Evolutionary conservation across 768 basidiomycete genomes (phyloP), one percentile per base, ranked within the genome.

Genomic region (Amylocystis lapponica): DNA sequence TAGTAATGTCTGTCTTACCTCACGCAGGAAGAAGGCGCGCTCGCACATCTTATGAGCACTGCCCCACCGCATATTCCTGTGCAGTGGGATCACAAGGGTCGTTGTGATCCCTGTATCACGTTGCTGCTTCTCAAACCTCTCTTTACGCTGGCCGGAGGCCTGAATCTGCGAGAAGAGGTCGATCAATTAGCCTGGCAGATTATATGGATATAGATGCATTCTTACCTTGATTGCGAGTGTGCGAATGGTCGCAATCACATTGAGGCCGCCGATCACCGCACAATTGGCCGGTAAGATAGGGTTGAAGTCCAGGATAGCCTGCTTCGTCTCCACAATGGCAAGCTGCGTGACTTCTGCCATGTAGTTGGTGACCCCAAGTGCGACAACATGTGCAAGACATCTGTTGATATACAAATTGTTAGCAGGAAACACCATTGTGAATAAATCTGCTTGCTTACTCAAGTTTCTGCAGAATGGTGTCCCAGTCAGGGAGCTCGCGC

Each of bases 291-390:
- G 10, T 3, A 49, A 25, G 0, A 17, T 21, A 0, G 64, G 65
- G 23, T 68, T 56, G 41, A 59, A 66, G 14, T 64, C 61, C 65
- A 62, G 67, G 13, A 68, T 67, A 0, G 63, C 61, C 0, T 43
- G 53, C 11, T 52, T 39, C 1, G 48, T 64, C 31, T 64, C 57
- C 2, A 65, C 41, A 2, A 51, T 51, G 0, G 56, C 53, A 16
- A 59, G 55, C 39, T 58, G 54, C 2, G 61, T 66, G 25, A 67
- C 61, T n/a, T 53, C 36, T 1, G 12, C n/a, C 63, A 66, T 66
- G n/a, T 64, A 42, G 25, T 49, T 60, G 6, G 56, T 39, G 16
- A 47, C 53, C 0, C 33, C 52, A 1, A 66, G 52, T 22, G 65
- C 62, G 9, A 61, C 42, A 6, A 64, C 53, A 43, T 66, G 63